These are phyloP conservation scores for Leccinum pseudoinsigne DNA, from an alignment of 1,284 basidiomycete species.

Conservation along the genomic window DNA sequence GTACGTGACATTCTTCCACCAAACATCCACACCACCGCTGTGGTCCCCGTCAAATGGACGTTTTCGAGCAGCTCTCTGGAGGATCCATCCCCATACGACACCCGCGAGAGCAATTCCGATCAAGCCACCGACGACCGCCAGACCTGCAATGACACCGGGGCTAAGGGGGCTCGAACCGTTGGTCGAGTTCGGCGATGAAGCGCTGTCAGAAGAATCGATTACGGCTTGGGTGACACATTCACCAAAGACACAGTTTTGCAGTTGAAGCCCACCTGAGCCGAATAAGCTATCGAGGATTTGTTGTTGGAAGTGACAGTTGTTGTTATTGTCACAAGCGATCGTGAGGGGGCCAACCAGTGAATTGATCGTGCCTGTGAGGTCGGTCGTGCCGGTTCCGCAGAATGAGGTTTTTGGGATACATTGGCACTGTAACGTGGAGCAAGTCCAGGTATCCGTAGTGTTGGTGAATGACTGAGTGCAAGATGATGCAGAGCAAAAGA, in stretches of 20 bases:
- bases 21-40: conserved; percentile 57
- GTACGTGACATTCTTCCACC: conserved; percentile 76
- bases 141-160: conserved; percentile 83
- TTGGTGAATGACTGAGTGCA: conserved; percentile 62
- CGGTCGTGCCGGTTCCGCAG: conserved; percentile 56
- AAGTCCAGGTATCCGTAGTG: conserved; percentile 56
- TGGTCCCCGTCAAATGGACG: conserved; percentile 38
- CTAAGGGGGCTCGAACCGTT: conserved; percentile 48
- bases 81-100: conserved; percentile 59
- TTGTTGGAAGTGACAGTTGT: conserved; percentile 79
- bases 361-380: conserved; percentile 63
- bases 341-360: conserved; percentile 57
- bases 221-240: conserved; percentile 84
- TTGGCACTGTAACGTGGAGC: conserved; percentile 69
- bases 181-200: conserved; percentile 26
- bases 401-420: conserved; percentile 72
- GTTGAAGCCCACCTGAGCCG: conserved; percentile 65
- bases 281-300: conserved; percentile 64
- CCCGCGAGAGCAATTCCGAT: conserved; percentile 57
- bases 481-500: conserved; percentile 71
- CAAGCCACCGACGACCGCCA: conserved; percentile 76
- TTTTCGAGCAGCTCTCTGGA: conserved; percentile 61
- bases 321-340: conserved; percentile 61
- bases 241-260: conserved; percentile 75
- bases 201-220: conserved; percentile 53